Conservation (phyloP, 2,329 filamentous ascomycete genomes). For the Colletotrichum navitas region DNA sequence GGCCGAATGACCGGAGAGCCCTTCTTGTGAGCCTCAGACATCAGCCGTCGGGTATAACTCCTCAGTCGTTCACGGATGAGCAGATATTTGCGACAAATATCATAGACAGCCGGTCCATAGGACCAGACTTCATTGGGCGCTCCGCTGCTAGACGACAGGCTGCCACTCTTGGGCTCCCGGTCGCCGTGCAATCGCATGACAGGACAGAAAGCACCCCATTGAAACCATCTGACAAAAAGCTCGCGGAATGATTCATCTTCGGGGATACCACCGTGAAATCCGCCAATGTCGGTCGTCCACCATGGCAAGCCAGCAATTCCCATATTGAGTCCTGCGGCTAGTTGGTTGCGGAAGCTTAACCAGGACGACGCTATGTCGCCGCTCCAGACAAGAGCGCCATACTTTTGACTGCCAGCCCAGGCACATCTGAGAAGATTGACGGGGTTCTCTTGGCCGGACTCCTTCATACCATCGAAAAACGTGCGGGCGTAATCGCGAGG, state of each 20-base stretch:
- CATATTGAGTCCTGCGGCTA: constrained; percentile 75
- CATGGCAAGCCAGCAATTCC: constrained; percentile 73
- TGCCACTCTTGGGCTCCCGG: constrained; percentile 65
- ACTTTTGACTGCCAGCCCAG: constrained; percentile 71
- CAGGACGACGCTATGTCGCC: constrained; percentile 76
- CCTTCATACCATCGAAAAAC: constrained; percentile 70
- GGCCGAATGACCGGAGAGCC: constrained; percentile 73
- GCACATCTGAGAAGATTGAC: constrained; percentile 66
- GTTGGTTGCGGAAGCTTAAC: constrained; percentile 69
- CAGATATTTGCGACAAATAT: constrained; percentile 71
- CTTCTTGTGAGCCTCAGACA: constrained; percentile 70
- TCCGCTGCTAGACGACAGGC: constrained; percentile 57
- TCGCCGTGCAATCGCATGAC: constrained; percentile 77
- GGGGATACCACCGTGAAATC: constrained; percentile 75
- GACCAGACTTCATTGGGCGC: constrained; percentile 75
- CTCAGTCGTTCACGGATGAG: constrained; percentile 68
- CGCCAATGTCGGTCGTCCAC: constrained; percentile 80
- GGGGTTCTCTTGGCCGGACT: constrained; percentile 65
- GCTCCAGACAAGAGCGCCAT: constrained; percentile 75
- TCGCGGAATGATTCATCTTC: constrained; percentile 69
- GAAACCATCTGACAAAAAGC: constrained; percentile 76
- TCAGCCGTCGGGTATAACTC: constrained; percentile 68
- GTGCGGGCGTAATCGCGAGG: constrained; percentile 68
- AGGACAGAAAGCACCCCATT: constrained; percentile 76
- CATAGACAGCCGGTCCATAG: constrained; percentile 71